Evolutionary conservation across 1,139 yeast genomes (phyloP).

Genomic region (Petasospora rhodanensis): DNA sequence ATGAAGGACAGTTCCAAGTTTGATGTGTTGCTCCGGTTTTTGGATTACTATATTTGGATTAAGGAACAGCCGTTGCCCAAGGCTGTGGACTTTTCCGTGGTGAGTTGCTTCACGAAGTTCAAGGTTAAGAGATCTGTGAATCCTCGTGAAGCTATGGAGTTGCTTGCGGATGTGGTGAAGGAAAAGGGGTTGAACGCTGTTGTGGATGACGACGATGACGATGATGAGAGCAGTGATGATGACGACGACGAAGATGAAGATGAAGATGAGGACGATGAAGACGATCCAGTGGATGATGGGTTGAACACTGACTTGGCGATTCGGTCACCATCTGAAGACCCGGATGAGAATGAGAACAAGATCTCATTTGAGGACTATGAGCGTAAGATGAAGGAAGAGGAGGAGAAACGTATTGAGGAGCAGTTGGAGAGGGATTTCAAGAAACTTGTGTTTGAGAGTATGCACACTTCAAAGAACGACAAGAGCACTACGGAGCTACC

Average conservation of each 20-base stretch:
- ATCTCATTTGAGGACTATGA: slow-evolving; percentile 34
- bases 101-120: slow-evolving; percentile 38
- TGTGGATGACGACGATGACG: slow-evolving; percentile 26
- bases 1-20: slow-evolving; percentile 25
- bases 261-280: slow-evolving; percentile 23
- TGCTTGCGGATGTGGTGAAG: slow-evolving; percentile 29
- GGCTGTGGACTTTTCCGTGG: slow-evolving; percentile 56
- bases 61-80: slow-evolving; percentile 63
- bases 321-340: too few relatives aligned
- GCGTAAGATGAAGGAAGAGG: slow-evolving; percentile 31
- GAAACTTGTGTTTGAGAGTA: slow-evolving; percentile 45
- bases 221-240: slow-evolving; percentile 17
- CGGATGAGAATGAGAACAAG: slow-evolving; percentile 18
- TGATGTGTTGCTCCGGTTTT: slow-evolving; percentile 49
- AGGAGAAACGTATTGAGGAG: slow-evolving; percentile 43
- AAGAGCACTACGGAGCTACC: slow-evolving; percentile 19
- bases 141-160: slow-evolving; percentile 39
- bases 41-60: slow-evolving; percentile 71
- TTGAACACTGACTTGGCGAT: slow-evolving; percentile 20
- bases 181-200: slow-evolving; percentile 23
- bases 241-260: slow-evolving; percentile 24
- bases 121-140: slow-evolving; percentile 36
- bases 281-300: slow-evolving; percentile 12
- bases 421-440: slow-evolving; percentile 53
- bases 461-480: slow-evolving; percentile 33